These are phyloP conservation scores for Casuarina cunninghamiana DNA, from an alignment of 306 rosid species.

Conservation along the genomic window DNA sequence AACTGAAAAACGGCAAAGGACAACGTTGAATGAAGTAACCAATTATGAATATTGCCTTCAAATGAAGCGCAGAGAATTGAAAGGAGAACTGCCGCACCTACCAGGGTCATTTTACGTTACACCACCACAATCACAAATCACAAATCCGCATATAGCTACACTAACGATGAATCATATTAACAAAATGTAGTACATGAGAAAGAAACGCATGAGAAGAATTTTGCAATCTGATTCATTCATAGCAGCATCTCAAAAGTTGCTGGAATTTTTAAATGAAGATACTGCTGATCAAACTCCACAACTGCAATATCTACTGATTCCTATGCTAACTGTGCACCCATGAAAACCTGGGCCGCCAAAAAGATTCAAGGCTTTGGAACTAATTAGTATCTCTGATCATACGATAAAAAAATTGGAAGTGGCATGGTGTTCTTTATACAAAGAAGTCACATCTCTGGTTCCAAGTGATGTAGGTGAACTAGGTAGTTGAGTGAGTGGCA, in stretches of 20 bases:
- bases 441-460: neutral
- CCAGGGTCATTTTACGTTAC: too few relatives aligned
- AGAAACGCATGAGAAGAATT: too few relatives aligned
- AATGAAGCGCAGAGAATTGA: neutral
- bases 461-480: neutral
- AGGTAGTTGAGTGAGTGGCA: neutral
- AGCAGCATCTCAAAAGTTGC: neutral
- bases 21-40: too few relatives aligned
- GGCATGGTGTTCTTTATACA: neutral
- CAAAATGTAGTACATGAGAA: neutral
- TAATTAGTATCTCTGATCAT: neutral
- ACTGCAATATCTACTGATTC: neutral
- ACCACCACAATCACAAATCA: too few relatives aligned
- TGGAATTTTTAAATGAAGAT: neutral
- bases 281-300: neutral
- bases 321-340: too few relatives aligned
- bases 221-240: neutral
- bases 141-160: too few relatives aligned
- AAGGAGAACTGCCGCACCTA: neutral
- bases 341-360: neutral
- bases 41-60: neutral
- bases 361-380: neutral
- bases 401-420: neutral
- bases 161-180: neutral
- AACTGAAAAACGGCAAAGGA: too few relatives aligned